Conservation (phyloP, 2,329 filamentous ascomycete species). For the Clarireedia hainanense region DNA sequence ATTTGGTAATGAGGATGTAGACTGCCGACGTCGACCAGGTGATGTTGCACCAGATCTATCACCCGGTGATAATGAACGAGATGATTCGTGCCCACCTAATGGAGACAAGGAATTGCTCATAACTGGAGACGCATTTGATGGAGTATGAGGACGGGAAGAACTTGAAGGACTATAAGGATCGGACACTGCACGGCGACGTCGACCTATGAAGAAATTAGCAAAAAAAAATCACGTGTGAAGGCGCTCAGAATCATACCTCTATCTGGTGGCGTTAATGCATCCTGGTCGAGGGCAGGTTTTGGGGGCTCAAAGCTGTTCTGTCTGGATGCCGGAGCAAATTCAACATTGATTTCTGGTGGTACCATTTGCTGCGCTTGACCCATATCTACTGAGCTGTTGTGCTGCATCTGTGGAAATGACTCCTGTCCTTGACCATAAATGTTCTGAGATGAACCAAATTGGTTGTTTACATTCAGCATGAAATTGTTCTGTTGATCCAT, state of each 20-base stretch:
- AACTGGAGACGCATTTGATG: conserved; percentile 45
- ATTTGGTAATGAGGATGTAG: conserved; percentile 48
- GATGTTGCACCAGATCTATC: conserved; percentile 44
- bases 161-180: conserved; percentile 26
- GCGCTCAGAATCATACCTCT: conserved; percentile 41
- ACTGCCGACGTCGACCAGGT: conserved; percentile 46
- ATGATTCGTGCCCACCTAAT: conserved; percentile 34
- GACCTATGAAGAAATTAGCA: conserved; percentile 23
- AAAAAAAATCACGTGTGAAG: conserved; percentile 1
- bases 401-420: conserved; percentile 37
- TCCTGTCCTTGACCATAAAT: conserved; percentile 43
- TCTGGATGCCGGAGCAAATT: conserved; percentile 71
- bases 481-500: conserved; percentile 38
- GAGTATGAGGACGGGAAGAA: conserved; percentile 42
- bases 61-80: conserved; percentile 51
- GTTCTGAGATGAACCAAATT: conserved; percentile 40
- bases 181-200: conserved; percentile 30
- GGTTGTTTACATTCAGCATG: conserved; percentile 39
- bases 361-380: conserved; percentile 68
- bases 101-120: conserved; percentile 41
- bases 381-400: conserved; percentile 48
- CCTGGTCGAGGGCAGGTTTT: conserved; percentile 57
- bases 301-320: conserved; percentile 58
- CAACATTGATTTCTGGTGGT: conserved; percentile 91
- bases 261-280: conserved; percentile 78